Base-by-base conservation (phyloP, 306 rosid species). In the Nissolia schottii region DNA sequence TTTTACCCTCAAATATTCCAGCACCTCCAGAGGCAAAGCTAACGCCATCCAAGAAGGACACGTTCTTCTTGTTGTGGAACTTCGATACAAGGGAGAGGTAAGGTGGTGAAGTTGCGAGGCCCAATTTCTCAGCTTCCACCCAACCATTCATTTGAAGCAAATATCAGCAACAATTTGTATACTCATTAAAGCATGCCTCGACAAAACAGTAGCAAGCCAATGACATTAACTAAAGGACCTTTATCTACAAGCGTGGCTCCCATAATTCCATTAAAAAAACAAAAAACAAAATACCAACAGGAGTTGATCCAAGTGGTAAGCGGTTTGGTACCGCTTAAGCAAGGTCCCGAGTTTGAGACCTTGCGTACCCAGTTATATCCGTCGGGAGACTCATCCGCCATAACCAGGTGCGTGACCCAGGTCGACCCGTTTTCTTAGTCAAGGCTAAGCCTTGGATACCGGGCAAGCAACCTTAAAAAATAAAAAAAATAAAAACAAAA, bases 11-110 rank as follows among this genome's bases (percentile, higher is more conserved):
- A 31, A 90, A 85, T 32, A 90, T 93, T 75, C 92, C 93, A 28
- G 98, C 97, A 61, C 97, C 98, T 65, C 90, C 94, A 4, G 96
- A 93, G 51, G 96, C 98, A 48, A 93, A 90, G 85, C 85, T 93
- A 64, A 87, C 80, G 69, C 98, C 98, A 13, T 24, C 75, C 29
- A 74, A 46, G 23, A 81, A 74, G 16, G 91, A 73, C 1, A 57
- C 49, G 9, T 60, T 74, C 32, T 61, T 65, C 10, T 35, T 48
- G 31, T 46, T 32, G 63, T 57, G 60, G 5, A 49, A 34, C 53
- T 67, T 87, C n/a, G 87, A 70, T 3, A 45, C 53, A 10, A 89
- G 56, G 4, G 92, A 89, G 19, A 93, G 84, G 64, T 90, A 93
- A 1, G 98, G 92, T 27, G 96, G 89, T 14, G 97, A 73, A 16